These are phyloP conservation scores for Zalaria sp. DNA, from an alignment of 2,329 filamentous ascomycete genomes.

Conservation along the genomic window DNA sequence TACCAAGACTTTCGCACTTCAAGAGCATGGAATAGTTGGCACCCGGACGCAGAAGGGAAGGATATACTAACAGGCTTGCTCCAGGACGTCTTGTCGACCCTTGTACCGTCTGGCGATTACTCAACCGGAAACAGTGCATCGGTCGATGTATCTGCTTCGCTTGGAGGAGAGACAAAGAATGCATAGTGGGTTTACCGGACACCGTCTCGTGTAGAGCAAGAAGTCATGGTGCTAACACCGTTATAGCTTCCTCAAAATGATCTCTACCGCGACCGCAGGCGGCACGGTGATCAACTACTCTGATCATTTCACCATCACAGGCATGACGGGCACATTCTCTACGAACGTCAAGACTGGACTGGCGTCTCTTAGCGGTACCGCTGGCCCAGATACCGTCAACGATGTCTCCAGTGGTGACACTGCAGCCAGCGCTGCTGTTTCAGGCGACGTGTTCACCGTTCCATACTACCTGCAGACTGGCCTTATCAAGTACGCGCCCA, in stretches of 20 bases:
- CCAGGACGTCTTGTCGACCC: background rate
- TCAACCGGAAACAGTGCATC: slow-evolving; percentile 26
- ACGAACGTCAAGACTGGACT: slow-evolving; percentile 22
- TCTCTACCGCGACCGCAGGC: slow-evolving; percentile 39
- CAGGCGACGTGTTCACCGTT: slow-evolving; percentile 21
- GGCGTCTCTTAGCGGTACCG: slow-evolving; percentile 20
- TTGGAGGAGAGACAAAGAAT: slow-evolving; percentile 34
- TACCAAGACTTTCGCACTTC: background rate
- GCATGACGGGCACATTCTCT: slow-evolving; percentile 48
- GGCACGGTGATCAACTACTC: slow-evolving; percentile 46
- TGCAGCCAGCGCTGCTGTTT: slow-evolving; percentile 8
- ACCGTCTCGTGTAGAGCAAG: background rate
- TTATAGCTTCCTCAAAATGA: slow-evolving; percentile 44
- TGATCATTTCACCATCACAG: slow-evolving; percentile 46
- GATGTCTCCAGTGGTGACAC: slow-evolving; percentile 6
- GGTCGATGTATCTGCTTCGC: slow-evolving; percentile 28
- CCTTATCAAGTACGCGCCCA: slow-evolving; percentile 44
- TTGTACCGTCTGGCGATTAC: slow-evolving; percentile 20
- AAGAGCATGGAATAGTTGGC: background rate
- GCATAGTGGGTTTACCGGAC: slow-evolving; percentile 35
- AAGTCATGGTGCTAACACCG: slow-evolving; percentile 3
- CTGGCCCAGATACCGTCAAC: slow-evolving; percentile 19
- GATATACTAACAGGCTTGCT: background rate
- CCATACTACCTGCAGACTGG: slow-evolving; percentile 44
- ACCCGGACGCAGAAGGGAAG: background rate